Evolutionary conservation across 192 early-diverging fungal species (phyloP).

Genomic region (Gaertneriomyces semiglobifer): DNA sequence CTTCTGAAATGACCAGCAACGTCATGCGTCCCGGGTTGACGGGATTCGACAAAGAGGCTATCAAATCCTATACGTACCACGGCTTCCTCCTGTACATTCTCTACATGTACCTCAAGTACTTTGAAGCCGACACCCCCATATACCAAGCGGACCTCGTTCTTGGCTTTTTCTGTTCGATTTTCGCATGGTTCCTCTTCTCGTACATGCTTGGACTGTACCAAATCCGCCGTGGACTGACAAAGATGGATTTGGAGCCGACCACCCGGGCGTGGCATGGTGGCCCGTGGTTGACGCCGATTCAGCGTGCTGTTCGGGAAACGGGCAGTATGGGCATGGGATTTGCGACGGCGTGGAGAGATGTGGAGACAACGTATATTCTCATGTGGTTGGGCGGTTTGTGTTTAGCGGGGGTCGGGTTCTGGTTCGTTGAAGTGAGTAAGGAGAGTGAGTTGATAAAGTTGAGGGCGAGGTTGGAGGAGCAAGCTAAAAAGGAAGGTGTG

Average conservation of each 20-base stretch:
- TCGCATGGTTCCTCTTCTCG: background rate
- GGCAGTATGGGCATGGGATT: slow-evolving; percentile 4
- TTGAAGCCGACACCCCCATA: slow-evolving; percentile 8
- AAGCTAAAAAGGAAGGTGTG: background rate
- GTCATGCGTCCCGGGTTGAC: slow-evolving; percentile 18
- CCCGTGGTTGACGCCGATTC: slow-evolving; percentile 11
- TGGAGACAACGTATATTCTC: background rate
- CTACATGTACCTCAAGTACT: slow-evolving; percentile 14
- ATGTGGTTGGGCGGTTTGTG: slow-evolving; percentile 1
- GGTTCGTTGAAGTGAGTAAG: slow-evolving; percentile 6
- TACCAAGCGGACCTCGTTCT: background rate
- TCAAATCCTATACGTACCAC: slow-evolving; percentile 15
- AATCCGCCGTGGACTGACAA: background rate
- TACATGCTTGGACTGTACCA: slow-evolving; percentile 1
- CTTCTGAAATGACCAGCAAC: slow-evolving; percentile 2
- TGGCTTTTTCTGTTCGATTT: background rate
- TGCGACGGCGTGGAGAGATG: slow-evolving; percentile 9
- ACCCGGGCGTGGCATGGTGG: slow-evolving; percentile 21
- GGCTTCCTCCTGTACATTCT: slow-evolving; percentile 8
- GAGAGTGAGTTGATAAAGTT: slow-evolving; percentile 6
- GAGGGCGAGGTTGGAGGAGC: background rate
- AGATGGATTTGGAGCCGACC: slow-evolving; percentile 8
- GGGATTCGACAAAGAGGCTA: slow-evolving; percentile 12
- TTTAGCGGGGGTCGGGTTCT: slow-evolving; percentile 13
- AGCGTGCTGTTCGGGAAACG: slow-evolving; percentile 13